Conservation (phyloP, 225 moss, liverwort and hornwort species). For the Physcomitrellopsis africana region DNA sequence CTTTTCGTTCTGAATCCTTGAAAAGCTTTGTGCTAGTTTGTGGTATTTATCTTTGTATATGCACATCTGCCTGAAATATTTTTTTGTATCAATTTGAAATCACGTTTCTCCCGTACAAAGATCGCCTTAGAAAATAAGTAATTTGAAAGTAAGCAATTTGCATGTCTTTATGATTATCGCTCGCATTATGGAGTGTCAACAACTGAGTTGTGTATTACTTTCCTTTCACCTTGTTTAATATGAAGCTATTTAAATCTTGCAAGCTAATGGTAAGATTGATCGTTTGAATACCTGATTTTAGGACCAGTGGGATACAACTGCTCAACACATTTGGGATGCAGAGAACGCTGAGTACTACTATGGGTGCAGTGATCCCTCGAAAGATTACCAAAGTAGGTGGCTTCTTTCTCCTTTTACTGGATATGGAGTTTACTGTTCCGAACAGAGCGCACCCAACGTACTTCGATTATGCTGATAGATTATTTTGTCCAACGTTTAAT, state of each 20-base stretch:
- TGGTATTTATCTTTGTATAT: neutral
- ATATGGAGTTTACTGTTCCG: neutral
- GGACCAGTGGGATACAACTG: conserved; percentile 57
- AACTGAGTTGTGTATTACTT: neutral
- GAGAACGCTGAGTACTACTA: conserved; percentile 78
- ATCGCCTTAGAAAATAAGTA: neutral
- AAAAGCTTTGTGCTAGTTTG: neutral
- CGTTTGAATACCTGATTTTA: conserved; percentile 31
- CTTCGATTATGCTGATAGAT: neutral
- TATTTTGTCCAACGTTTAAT: neutral
- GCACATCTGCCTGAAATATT: neutral
- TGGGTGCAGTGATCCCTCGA: conserved; percentile 80
- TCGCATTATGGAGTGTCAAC: neutral
- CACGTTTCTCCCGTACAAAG: neutral
- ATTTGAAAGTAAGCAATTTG: neutral
- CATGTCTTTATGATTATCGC: neutral
- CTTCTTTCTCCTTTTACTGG: neutral
- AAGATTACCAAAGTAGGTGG: conserved; percentile 63
- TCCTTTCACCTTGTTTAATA: neutral
- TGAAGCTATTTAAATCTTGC: conserved; percentile 8
- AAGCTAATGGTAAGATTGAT: conserved; percentile 6
- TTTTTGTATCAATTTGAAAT: neutral
- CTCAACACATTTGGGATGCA: conserved; percentile 71
- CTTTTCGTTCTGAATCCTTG: neutral
- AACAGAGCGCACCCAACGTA: neutral